Percentiles rank a stretch among this genome's conserved stretches.
These are phyloP conservation scores for Tetrahymena malaccensis DNA, from an alignment of 73 alveolate species.

Conservation along the genomic window DNA sequence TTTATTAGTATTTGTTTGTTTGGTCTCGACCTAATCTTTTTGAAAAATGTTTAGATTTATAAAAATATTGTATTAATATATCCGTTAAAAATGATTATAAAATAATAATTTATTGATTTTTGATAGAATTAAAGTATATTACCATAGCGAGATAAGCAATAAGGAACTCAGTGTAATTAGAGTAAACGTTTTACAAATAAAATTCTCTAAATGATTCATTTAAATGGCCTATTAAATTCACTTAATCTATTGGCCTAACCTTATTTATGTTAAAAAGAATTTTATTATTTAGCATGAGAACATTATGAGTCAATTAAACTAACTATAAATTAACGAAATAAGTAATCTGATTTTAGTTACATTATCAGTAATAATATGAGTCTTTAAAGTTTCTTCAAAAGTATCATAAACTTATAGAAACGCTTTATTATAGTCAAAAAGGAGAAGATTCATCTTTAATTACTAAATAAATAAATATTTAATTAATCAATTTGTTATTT, in stretches of 20 bases:
- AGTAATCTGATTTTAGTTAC: background rate
- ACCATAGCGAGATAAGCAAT: background rate
- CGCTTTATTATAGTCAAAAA: background rate
- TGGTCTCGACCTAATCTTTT: background rate
- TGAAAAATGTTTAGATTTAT: background rate
- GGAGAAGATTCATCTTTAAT: background rate
- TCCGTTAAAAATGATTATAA: background rate
- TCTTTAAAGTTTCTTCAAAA: background rate
- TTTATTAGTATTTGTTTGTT: background rate
- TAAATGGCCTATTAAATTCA: background rate
- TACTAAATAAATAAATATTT: background rate
- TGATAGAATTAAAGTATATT: background rate
- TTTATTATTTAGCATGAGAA: background rate
- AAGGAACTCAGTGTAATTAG: background rate
- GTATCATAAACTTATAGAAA: background rate
- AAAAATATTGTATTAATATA: background rate
- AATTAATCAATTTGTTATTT: background rate
- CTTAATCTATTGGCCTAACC: background rate
- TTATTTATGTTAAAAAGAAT: background rate
- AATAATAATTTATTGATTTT: background rate
- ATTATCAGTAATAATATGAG: background rate
- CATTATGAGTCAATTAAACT: too few relatives aligned
- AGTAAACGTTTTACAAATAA: background rate
- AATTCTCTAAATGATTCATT: background rate
- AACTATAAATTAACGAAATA: too few relatives aligned